These are phyloP conservation scores for Vigna nakashimae DNA, from an alignment of 306 rosid species.

Conservation along the genomic window DNA sequence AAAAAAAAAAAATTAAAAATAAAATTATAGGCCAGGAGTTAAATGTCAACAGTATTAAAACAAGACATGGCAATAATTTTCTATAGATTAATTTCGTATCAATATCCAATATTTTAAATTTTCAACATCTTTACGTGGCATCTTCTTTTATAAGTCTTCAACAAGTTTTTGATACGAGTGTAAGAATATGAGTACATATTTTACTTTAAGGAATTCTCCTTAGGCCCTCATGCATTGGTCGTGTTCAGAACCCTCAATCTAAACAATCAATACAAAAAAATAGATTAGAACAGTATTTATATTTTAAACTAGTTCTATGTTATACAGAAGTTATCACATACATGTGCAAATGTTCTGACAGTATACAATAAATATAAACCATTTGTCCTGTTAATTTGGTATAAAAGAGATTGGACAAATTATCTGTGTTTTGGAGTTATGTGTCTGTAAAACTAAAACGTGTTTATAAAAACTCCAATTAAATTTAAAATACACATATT, in stretches of 20 bases:
- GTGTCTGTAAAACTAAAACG: background rate
- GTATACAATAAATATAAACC: conserved; percentile 4
- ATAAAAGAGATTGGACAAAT: background rate
- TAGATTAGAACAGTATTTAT: background rate
- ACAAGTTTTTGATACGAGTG: background rate
- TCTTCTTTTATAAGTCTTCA: background rate
- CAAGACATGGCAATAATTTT: conserved; percentile 1
- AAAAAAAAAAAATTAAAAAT: background rate
- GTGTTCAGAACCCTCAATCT: conserved; percentile 16
- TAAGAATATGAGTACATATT: background rate
- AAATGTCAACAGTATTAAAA: conserved; percentile 9
- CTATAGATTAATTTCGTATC: conserved; percentile 22
- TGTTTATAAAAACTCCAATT: conserved; percentile 6
- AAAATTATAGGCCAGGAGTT: background rate
- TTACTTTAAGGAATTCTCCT: conserved; percentile 6
- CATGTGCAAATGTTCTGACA: conserved; percentile 20
- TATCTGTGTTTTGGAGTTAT: conserved; percentile 2
- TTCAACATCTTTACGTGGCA: conserved; percentile 2
- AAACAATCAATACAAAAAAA: background rate
- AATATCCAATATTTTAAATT: conserved; percentile 17
- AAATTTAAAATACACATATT: conserved; percentile 18
- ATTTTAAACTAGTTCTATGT: conserved; percentile 7
- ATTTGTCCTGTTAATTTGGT: background rate
- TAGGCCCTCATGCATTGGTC: background rate
- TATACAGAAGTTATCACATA: conserved; percentile 10